Evolutionary conservation across 2,329 filamentous ascomycete species (phyloP).

Genomic region (Penicillium oxalicum): DNA sequence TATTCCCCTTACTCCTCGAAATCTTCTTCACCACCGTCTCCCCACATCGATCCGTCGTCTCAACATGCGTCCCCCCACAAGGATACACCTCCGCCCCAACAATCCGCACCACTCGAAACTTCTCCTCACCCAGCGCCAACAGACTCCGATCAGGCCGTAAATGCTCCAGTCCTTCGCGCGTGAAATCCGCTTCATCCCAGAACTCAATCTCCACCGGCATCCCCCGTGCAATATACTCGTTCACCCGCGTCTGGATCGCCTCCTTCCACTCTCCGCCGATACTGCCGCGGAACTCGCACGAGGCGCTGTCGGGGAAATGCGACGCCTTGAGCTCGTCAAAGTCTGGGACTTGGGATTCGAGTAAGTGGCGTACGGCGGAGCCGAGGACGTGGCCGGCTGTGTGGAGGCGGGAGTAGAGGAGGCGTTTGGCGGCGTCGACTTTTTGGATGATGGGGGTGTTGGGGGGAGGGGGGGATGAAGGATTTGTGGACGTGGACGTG

Average conservation of each 20-base stretch:
- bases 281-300: slow-evolving; percentile 61
- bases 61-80: slow-evolving; percentile 69
- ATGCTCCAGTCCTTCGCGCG: slow-evolving; percentile 47
- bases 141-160: slow-evolving; percentile 48
- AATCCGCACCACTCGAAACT: slow-evolving; percentile 63
- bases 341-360: slow-evolving; percentile 46
- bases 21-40: slow-evolving; percentile 64
- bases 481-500: slow-evolving; percentile 37
- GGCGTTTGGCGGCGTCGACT: slow-evolving; percentile 56
- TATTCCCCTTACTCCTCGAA: slow-evolving; percentile 57
- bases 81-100: slow-evolving; percentile 64
- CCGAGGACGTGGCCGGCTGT: slow-evolving; percentile 70
- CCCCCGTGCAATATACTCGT: slow-evolving; percentile 52
- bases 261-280: slow-evolving; percentile 61
- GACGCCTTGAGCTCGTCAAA: slow-evolving; percentile 66
- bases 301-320: slow-evolving; percentile 63
- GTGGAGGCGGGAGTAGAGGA: slow-evolving; percentile 62
- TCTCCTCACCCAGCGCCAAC: slow-evolving; percentile 44
- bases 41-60: slow-evolving; percentile 48
- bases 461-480: slow-evolving; percentile 4
- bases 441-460: slow-evolving; percentile 49
- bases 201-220: slow-evolving; percentile 60
- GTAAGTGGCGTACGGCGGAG: slow-evolving; percentile 56
- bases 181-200: slow-evolving; percentile 61
- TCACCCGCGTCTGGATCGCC: slow-evolving; percentile 55